Evolutionary conservation across 2,329 filamentous ascomycete genomes (phyloP), one percentile per base, ranked within the genome.

Genomic region (Beauveria bassiana): DNA sequence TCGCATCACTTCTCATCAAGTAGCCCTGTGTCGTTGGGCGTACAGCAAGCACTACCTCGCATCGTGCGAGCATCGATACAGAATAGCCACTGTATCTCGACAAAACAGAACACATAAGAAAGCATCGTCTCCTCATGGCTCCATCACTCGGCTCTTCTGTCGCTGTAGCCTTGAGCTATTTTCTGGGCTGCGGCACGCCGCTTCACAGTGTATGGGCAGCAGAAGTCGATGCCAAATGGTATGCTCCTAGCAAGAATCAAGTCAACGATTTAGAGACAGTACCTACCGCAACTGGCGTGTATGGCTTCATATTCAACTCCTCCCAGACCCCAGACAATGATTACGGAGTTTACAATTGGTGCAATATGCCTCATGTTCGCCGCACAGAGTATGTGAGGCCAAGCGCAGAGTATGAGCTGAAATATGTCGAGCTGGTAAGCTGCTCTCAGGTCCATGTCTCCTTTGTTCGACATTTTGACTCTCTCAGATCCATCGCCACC

Each of bases 351-450:
- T 93, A 93, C 73, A 91, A 93, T 72, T 93, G 81, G 81, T 95
- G 90, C 74, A 93, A 95, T 69, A 95, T 95, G 89, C 90, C 91
- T 1, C 91, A 93, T 74, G 87, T 90, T n/a, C 81, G 89, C 38
- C 75, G 72, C 24, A 73, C 73, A 16, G 88, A 90, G 68, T 95
- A 95, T 69, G 72, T 79, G 16, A 79, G 73, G 63, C 76, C 81
- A 0, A 67, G 75, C 1, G 65, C 73, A 0, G 81, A 81, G n/a
- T 91, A 84, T 69, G 77, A 86, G 67, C 75, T 95, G 56, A 75
- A 81, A 68, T 93, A 93, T 70, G 89, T 93, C 8, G 90, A 93
- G 74, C 76, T 93, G 68, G 85, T 89, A 73, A 72, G 80, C 76
- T 7, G 22, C 14, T 51, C 45, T 54, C 53, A 24, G 14, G 2